phyloP scores from a whole-genome alignment of 129 eudicot genomes.

The Erigeron canadensis region DNA sequence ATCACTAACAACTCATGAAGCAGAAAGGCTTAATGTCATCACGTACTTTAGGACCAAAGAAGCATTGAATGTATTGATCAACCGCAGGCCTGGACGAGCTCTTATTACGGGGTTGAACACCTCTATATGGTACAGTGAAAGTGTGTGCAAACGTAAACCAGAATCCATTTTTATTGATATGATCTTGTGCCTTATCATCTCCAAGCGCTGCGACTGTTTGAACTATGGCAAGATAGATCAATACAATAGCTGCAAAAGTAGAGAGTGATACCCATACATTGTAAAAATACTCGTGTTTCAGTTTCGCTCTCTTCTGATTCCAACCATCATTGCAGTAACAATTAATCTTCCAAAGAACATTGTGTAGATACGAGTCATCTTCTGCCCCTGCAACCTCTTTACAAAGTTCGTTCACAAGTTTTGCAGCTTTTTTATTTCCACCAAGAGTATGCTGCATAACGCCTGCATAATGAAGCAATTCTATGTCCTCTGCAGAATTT shows the following conservation, averaged over 20 bases:
- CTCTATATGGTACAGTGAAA: slow-evolving; percentile 11
- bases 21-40: slow-evolving; percentile 2
- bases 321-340: slow-evolving; percentile 25
- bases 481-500: slow-evolving; percentile 39
- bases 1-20: slow-evolving; percentile 13
- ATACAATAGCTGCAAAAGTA: slow-evolving; percentile 29
- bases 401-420: slow-evolving; percentile 44
- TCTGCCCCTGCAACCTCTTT: slow-evolving; percentile 39
- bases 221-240: slow-evolving; percentile 33
- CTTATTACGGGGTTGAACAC: neutral
- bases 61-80: neutral
- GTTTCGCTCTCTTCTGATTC: slow-evolving; percentile 29
- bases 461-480: slow-evolving; percentile 43
- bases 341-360: slow-evolving; percentile 37
- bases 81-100: neutral
- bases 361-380: slow-evolving; percentile 35
- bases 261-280: slow-evolving; percentile 40
- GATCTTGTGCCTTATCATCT: neutral
- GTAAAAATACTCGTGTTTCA: slow-evolving; percentile 37
- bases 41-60: neutral
- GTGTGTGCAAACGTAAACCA: slow-evolving; percentile 22
- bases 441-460: slow-evolving; percentile 48
- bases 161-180: slow-evolving; percentile 2
- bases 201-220: slow-evolving; percentile 28
- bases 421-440: slow-evolving; percentile 43